phyloP scores from a whole-genome alignment of 2,329 filamentous ascomycete genomes.

The Paracoccidioides brasiliensis region DNA sequence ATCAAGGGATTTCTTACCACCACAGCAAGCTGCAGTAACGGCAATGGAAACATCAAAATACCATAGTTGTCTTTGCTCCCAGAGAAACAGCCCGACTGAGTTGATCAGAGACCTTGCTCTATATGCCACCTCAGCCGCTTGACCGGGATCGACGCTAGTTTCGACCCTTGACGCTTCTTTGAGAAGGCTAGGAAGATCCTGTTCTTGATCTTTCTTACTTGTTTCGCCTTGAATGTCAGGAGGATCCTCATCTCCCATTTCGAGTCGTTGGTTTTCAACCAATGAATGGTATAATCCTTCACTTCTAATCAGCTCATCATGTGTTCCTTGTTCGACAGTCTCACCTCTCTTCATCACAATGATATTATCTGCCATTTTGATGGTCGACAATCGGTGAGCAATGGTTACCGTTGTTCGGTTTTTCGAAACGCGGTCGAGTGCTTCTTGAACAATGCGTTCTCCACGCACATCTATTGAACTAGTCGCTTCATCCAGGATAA shows the following conservation, averaged over 20 bases:
- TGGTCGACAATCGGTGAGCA: slow-evolving; percentile 59
- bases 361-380: slow-evolving; percentile 66
- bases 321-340: slow-evolving; percentile 61
- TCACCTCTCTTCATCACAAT: slow-evolving; percentile 59
- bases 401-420: slow-evolving; percentile 64
- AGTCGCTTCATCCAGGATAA: slow-evolving; percentile 66
- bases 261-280: slow-evolving; percentile 37
- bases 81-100: slow-evolving; percentile 18
- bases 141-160: slow-evolving; percentile 4
- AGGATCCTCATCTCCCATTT: slow-evolving; percentile 8
- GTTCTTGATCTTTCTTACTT: not conserved
- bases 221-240: not conserved
- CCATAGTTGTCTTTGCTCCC: slow-evolving; percentile 22
- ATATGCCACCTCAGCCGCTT: not conserved
- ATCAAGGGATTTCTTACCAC: slow-evolving; percentile 15
- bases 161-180: slow-evolving; percentile 1
- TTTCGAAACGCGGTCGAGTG: slow-evolving; percentile 42
- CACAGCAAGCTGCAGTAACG: slow-evolving; percentile 17
- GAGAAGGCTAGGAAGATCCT: not conserved
- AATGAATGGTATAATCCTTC: slow-evolving; percentile 53
- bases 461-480: slow-evolving; percentile 49
- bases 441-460: slow-evolving; percentile 42
- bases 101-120: slow-evolving; percentile 11
- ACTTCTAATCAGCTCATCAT: slow-evolving; percentile 53
- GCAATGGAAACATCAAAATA: slow-evolving; percentile 17